These are phyloP conservation scores for Komagataella populi DNA, from an alignment of 805 yeast species.

Conservation along the genomic window DNA sequence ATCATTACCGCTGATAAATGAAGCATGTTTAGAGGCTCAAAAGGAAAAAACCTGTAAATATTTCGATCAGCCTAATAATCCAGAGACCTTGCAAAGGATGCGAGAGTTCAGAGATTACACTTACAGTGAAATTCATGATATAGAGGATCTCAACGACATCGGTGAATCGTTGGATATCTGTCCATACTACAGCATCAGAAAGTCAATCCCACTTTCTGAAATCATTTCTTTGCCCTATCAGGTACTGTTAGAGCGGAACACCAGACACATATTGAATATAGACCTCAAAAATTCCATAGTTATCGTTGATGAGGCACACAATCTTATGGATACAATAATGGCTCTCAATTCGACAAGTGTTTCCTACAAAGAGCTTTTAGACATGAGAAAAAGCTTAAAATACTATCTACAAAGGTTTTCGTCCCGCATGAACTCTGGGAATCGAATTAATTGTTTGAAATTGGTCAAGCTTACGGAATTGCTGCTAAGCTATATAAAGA, in stretches of 20 bases:
- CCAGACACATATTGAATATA: conserved; percentile 48
- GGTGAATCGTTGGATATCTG: conserved; percentile 52
- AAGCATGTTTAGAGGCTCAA: conserved; percentile 67
- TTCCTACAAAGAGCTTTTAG: conserved; percentile 30
- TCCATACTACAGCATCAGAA: conserved; percentile 70
- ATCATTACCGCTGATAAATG: conserved; percentile 50
- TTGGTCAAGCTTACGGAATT: conserved; percentile 41
- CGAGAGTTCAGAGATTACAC: conserved; percentile 39
- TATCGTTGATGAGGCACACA: conserved; percentile 89
- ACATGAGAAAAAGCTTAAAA: conserved; percentile 33
- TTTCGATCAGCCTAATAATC: conserved; percentile 20
- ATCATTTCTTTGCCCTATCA: conserved; percentile 82
- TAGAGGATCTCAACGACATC: conserved; percentile 57
- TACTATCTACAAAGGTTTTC: conserved; percentile 47
- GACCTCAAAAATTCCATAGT: conserved; percentile 52
- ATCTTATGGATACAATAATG: conserved; percentile 64
- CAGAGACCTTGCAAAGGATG: conserved; percentile 16
- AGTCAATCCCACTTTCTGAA: conserved; percentile 45
- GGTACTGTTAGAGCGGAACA: conserved; percentile 43
- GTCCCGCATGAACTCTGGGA: conserved; percentile 53
- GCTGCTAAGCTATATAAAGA: conserved; percentile 32
- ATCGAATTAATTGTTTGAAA: conserved; percentile 56
- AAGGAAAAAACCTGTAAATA: conserved; percentile 24
- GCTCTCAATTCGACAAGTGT: conserved; percentile 53
- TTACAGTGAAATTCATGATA: conserved; percentile 50